Percentiles rank a stretch among this genome's conserved stretches.
Evolutionary conservation across 1,284 basidiomycete species (phyloP).

Genomic region (Heterobasidion annosum): DNA sequence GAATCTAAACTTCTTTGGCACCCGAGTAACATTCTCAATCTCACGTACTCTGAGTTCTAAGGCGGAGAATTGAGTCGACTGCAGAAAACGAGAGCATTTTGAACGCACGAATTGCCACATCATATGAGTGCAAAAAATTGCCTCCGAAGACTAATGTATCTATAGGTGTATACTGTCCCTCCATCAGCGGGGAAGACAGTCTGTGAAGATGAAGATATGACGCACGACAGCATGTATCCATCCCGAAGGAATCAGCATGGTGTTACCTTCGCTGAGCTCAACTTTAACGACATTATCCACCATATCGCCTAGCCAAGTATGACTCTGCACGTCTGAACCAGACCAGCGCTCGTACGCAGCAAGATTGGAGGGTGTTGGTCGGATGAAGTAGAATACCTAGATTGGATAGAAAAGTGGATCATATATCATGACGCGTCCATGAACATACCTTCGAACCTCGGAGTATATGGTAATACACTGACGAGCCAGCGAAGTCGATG

Average conservation of each 20-base stretch:
- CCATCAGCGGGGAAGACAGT: not conserved
- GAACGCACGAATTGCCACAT: constrained; percentile 60
- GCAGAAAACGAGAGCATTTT: not conserved
- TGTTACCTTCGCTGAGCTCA: constrained; percentile 77
- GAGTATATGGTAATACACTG: constrained; percentile 90
- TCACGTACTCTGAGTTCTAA: constrained; percentile 80
- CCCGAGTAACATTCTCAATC: constrained; percentile 89
- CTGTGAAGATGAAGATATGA: constrained; percentile 9
- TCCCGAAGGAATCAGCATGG: constrained; percentile 94
- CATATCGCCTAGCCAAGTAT: constrained; percentile 87
- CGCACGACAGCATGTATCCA: constrained; percentile 96
- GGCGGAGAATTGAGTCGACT: not conserved
- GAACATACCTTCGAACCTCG: constrained; percentile 63
- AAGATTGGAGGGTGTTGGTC: constrained; percentile 82
- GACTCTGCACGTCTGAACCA: constrained; percentile 80
- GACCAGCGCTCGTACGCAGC: constrained; percentile 89
- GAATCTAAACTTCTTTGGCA: constrained; percentile 93
- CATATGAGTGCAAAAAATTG: constrained; percentile 90
- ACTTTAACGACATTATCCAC: constrained; percentile 86
- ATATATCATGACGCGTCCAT: not conserved
- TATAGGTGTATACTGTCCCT: constrained; percentile 70
- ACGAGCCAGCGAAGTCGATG: constrained; percentile 91
- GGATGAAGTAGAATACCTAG: constrained; percentile 92
- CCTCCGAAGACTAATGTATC: constrained; percentile 96
- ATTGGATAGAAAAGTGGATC: constrained; percentile 5